A percentile compares a stretch with the other conserved stretches of the same genome.
Evolutionary conservation across 2,329 filamentous ascomycete genomes (phyloP).

Genomic region (Neurospora sp.): DNA sequence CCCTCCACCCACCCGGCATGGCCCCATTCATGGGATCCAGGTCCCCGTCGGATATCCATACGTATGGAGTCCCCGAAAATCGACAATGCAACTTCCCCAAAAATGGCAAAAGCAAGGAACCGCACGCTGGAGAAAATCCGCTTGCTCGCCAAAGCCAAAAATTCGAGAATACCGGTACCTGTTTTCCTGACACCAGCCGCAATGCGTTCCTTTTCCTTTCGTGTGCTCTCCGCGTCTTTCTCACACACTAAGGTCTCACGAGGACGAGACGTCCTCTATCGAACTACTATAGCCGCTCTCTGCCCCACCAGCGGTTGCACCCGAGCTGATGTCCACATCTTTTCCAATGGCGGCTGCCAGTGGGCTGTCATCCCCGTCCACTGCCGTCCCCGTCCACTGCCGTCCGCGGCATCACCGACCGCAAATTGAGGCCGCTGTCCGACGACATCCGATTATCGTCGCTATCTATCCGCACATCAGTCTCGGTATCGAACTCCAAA

Average conservation of each 20-base stretch:
- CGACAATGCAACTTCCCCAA: neutral
- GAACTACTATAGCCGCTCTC: constrained; percentile 30
- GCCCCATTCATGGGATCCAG: neutral
- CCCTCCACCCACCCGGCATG: neutral
- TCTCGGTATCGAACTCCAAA: constrained; percentile 31
- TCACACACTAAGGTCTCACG: neutral
- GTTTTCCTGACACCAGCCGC: neutral
- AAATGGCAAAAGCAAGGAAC: neutral
- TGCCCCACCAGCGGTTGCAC: constrained; percentile 30
- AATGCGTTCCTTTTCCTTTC: neutral
- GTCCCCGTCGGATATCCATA: neutral
- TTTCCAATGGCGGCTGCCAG: constrained; percentile 21
- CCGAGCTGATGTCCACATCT: constrained; percentile 26
- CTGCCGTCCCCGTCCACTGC: neutral
- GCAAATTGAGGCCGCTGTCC: neutral
- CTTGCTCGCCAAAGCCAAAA: neutral
- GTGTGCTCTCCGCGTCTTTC: neutral
- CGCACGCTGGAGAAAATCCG: neutral
- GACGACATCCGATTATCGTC: neutral
- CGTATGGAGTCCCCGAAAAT: neutral
- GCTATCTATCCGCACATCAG: constrained; percentile 10
- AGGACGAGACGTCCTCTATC: constrained; percentile 18
- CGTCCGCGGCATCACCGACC: neutral
- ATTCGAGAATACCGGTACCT: neutral
- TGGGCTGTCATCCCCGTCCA: neutral